These are phyloP conservation scores for Hymenoscyphus fraxineus DNA, from an alignment of 2,329 filamentous ascomycete genomes.

Conservation along the genomic window DNA sequence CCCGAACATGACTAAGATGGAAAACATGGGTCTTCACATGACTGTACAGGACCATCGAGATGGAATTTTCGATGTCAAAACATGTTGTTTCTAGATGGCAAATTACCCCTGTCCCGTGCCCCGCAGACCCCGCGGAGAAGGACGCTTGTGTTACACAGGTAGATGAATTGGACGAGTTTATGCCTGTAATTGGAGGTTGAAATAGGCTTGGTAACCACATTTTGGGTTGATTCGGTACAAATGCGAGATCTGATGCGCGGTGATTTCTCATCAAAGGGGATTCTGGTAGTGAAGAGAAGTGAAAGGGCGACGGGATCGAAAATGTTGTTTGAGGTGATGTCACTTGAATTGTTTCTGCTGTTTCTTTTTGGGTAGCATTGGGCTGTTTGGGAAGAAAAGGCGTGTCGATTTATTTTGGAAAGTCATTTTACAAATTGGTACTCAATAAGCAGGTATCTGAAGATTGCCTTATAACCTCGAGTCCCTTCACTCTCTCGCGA, in stretches of 20 bases:
- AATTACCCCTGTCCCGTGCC: neutral
- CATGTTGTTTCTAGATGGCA: neutral
- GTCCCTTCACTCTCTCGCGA: too few relatives aligned
- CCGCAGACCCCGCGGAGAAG: neutral
- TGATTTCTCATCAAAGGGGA: neutral
- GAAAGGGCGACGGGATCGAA: too few relatives aligned
- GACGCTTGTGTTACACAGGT: neutral
- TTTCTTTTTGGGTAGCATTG: neutral
- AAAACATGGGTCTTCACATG: neutral
- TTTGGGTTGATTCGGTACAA: neutral
- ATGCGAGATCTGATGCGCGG: neutral
- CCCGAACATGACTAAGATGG: too few relatives aligned
- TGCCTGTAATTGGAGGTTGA: neutral
- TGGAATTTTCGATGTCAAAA: neutral
- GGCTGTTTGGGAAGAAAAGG: neutral
- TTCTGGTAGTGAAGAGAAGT: neutral
- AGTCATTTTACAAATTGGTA: too few relatives aligned
- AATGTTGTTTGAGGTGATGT: neutral
- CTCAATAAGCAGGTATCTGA: too few relatives aligned
- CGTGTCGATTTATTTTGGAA: neutral
- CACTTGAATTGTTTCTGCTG: neutral
- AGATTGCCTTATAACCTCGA: too few relatives aligned
- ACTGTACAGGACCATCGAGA: neutral
- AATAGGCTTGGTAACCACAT: neutral
- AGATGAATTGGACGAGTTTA: neutral